Conservation (phyloP, 139 green algal genomes). For the Gonium pectorale region DNA sequence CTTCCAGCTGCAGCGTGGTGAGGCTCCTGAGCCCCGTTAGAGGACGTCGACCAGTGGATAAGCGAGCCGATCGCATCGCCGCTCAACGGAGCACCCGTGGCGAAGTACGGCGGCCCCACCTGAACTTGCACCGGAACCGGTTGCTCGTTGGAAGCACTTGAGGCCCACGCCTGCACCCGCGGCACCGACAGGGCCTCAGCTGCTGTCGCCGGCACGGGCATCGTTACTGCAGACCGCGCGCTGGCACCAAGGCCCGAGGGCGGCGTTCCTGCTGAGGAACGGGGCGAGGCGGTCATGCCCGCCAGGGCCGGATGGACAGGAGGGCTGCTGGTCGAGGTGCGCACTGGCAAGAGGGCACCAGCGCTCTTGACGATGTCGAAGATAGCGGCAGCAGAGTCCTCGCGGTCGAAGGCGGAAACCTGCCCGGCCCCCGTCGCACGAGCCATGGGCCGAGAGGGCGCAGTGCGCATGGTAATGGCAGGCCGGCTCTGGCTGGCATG, state of each 20-base stretch:
- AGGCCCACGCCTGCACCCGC: not conserved
- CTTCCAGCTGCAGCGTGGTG: not conserved
- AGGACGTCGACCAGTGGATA: not conserved
- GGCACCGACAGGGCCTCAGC: no score
- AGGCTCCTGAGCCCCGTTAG: no score
- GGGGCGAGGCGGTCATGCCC: not conserved
- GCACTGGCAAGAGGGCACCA: no score
- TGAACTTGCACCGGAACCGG: not conserved
- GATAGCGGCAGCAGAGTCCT: not conserved
- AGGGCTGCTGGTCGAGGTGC: no score
- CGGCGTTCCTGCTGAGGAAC: no score
- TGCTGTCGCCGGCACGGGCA: no score
- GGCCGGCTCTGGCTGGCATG: not conserved
- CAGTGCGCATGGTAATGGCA: not conserved
- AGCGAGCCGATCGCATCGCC: not conserved
- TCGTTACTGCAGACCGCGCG: no score
- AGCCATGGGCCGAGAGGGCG: not conserved
- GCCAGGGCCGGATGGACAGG: no score
- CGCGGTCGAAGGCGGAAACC: not conserved
- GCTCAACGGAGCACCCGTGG: not conserved
- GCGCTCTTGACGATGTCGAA: slow-evolving; percentile 18
- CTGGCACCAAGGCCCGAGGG: no score
- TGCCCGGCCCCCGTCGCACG: not conserved
- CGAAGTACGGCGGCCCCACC: slow-evolving; percentile 7
- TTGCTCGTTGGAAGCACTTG: no score